phyloP scores from a whole-genome alignment of 345 rosid genomes.

The Eucalyptus coolabah region DNA sequence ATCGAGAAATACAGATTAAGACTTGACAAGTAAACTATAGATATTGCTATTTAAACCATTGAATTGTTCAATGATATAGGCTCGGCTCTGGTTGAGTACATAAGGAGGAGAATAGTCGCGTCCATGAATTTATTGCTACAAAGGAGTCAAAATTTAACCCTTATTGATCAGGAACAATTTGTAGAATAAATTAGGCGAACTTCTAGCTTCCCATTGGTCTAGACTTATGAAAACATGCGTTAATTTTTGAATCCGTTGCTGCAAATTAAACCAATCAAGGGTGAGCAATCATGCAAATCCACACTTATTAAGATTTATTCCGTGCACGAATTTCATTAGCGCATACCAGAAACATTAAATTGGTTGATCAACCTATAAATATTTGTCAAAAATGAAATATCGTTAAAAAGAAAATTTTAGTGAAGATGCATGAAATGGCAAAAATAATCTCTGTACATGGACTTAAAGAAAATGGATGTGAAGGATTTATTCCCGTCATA shows the following conservation, averaged over 20 bases:
- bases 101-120: neutral
- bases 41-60: neutral
- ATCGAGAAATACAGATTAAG: neutral
- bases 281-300: neutral
- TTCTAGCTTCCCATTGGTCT: neutral
- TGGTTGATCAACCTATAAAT: neutral
- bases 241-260: neutral
- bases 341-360: neutral
- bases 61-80: neutral
- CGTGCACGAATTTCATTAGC: neutral
- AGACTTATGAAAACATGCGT: neutral
- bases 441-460: neutral
- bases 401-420: neutral
- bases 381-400: neutral
- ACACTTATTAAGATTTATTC: neutral
- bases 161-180: neutral
- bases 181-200: neutral
- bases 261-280: neutral
- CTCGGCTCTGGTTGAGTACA: neutral
- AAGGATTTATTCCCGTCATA: neutral
- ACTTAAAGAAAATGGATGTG: neutral
- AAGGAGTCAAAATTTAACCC: too few relatives aligned
- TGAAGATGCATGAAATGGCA: neutral
- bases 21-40: neutral
- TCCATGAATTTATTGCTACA: neutral